phyloP scores from a whole-genome alignment of 345 rosid species.

The Lepidium didymum region DNA sequence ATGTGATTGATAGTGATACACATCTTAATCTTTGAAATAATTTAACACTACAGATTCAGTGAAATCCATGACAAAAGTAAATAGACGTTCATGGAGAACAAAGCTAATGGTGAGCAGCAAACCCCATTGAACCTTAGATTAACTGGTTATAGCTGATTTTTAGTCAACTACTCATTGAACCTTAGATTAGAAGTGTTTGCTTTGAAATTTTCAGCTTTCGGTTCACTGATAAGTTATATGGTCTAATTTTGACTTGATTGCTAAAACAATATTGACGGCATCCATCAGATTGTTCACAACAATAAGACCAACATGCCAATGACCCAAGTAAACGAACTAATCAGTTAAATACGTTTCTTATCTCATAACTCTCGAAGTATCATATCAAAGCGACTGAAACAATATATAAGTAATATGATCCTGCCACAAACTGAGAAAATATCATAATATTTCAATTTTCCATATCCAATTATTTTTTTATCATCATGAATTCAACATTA shows the following conservation, averaged over 20 bases:
- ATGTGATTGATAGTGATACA: too few relatives aligned
- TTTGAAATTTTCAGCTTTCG: too few relatives aligned
- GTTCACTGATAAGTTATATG: too few relatives aligned
- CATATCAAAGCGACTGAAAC: background rate
- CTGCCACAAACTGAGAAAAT: slow-evolving; percentile 13
- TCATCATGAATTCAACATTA: background rate
- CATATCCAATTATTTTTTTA: background rate
- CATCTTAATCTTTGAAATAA: too few relatives aligned
- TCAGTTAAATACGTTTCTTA: background rate
- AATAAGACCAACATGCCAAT: background rate
- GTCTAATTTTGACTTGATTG: too few relatives aligned
- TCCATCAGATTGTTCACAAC: background rate
- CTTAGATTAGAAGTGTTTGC: too few relatives aligned
- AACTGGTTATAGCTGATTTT: background rate
- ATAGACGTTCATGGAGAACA: background rate
- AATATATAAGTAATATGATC: background rate
- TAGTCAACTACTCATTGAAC: too few relatives aligned
- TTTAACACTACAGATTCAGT: too few relatives aligned
- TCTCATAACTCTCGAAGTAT: background rate
- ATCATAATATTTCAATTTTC: slow-evolving; percentile 4
- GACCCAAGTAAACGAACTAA: background rate
- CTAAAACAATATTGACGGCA: too few relatives aligned
- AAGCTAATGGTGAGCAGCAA: background rate
- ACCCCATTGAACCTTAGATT: background rate
- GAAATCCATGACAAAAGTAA: background rate